Conservation (phyloP, 2,329 filamentous ascomycete species). For the Scorias spongiosa region DNA sequence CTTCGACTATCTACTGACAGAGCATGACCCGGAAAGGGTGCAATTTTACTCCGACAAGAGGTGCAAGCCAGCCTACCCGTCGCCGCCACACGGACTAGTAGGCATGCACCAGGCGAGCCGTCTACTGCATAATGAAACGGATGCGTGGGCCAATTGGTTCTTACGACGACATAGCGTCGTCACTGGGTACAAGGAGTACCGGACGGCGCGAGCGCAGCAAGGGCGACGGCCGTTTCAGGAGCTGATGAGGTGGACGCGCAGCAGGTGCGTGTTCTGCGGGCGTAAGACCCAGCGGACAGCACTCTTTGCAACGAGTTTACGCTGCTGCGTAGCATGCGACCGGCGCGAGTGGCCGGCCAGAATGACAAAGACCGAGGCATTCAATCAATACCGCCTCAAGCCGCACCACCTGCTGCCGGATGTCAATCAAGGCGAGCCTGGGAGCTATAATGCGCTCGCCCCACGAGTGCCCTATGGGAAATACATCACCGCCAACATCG, state of each 20-base stretch:
- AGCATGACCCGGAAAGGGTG: conserved; percentile 11
- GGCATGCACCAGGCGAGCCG: conserved; percentile 11
- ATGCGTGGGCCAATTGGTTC: conserved; percentile 15
- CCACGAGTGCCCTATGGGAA: conserved; percentile 11
- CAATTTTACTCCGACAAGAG: conserved; percentile 1
- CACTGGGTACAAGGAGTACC: conserved; percentile 9
- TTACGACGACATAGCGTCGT: conserved; percentile 12
- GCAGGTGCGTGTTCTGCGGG: conserved; percentile 19
- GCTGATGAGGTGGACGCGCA: conserved; percentile 11
- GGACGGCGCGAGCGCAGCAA: conserved; percentile 1
- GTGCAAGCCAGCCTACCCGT: background rate
- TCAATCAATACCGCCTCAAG: conserved; percentile 9
- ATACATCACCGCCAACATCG: conserved; percentile 7
- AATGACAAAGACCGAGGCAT: conserved; percentile 16
- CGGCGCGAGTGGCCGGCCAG: conserved; percentile 16
- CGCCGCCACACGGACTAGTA: conserved; percentile 8
- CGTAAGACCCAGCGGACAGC: conserved; percentile 10
- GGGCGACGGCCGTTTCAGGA: conserved; percentile 2
- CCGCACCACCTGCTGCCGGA: conserved; percentile 12
- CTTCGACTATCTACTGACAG: conserved; percentile 13
- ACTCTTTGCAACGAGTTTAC: conserved; percentile 16
- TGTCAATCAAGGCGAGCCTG: background rate
- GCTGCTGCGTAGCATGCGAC: conserved; percentile 17
- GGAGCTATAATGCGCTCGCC: background rate
- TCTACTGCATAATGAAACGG: conserved; percentile 10